Conservation (phyloP, 352 stramenopile species). For the Phytophthora chlamydospora region DNA sequence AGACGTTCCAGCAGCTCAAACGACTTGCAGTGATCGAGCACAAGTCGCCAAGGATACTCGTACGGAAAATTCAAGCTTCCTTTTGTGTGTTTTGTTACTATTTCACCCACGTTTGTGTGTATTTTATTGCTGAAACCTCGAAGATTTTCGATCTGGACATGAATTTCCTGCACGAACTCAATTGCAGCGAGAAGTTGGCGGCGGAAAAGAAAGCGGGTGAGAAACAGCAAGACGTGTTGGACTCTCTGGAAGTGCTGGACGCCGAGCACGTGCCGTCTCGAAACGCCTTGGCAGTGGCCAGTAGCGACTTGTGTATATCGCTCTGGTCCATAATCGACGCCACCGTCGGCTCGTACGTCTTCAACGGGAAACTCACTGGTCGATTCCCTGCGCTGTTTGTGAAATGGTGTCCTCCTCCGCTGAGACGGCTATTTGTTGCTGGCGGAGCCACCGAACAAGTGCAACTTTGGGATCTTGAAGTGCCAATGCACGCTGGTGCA, state of each 20-base stretch:
- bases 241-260: conserved; percentile 53
- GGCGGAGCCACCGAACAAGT: conserved; percentile 44
- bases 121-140: background rate
- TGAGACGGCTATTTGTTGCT: conserved; percentile 58
- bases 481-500: conserved; percentile 33
- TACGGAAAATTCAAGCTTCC: conserved; percentile 25
- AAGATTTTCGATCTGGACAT: conserved; percentile 75
- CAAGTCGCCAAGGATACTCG: conserved; percentile 59
- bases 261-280: conserved; percentile 58
- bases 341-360: conserved; percentile 63
- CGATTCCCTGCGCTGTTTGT: conserved; percentile 55
- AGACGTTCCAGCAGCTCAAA: conserved; percentile 50
- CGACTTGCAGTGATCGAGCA: conserved; percentile 67
- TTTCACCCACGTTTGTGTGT: background rate
- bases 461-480: conserved; percentile 76
- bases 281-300: conserved; percentile 63
- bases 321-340: conserved; percentile 76
- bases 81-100: conserved; percentile 2
- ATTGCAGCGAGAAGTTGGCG: conserved; percentile 51
- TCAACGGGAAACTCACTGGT: conserved; percentile 61
- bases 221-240: conserved; percentile 33
- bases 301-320: conserved; percentile 59
- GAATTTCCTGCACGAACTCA: conserved; percentile 70
- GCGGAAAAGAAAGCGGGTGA: conserved; percentile 41
- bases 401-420: conserved; percentile 56